phyloP scores from a whole-genome alignment of 1,284 basidiomycete species.

The Fomes fomentarius region DNA sequence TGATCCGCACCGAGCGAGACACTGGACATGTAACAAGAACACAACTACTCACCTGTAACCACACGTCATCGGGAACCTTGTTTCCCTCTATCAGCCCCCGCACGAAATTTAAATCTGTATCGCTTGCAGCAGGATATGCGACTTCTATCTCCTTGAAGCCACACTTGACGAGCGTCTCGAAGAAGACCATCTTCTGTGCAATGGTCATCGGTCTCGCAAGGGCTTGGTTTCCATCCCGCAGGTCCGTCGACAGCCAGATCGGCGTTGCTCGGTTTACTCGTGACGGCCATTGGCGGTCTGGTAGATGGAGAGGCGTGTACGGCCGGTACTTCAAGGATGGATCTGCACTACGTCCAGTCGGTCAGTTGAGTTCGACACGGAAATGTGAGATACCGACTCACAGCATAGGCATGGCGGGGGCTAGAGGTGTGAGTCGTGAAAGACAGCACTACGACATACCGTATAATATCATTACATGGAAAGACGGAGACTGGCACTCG shows the following conservation, averaged over 20 bases:
- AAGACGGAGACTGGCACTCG: neutral
- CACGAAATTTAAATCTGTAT: constrained; percentile 95
- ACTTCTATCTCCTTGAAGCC: constrained; percentile 99
- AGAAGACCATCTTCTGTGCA: constrained; percentile 92
- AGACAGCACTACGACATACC: neutral
- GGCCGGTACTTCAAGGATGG: constrained; percentile 88
- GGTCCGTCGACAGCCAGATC: constrained; percentile 97
- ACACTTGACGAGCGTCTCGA: constrained; percentile 86
- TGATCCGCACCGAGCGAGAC: too few relatives aligned
- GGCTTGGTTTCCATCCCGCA: constrained; percentile 98
- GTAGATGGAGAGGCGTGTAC: constrained; percentile 82
- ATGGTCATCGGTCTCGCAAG: constrained; percentile 96
- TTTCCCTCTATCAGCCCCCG: constrained; percentile 85
- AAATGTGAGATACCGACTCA: constrained; percentile 15
- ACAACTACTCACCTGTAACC: constrained; percentile 83
- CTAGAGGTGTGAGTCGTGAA: neutral
- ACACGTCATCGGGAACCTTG: constrained; percentile 94
- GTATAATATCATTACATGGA: neutral
- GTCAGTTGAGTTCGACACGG: neutral
- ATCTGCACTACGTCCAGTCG: constrained; percentile 56
- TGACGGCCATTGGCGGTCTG: constrained; percentile 91
- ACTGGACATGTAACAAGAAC: neutral
- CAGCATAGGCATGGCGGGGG: constrained; percentile 33
- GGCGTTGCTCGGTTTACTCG: constrained; percentile 83
- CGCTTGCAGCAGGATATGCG: constrained; percentile 94